Evolutionary conservation across 345 rosid species (phyloP).

Genomic region (Moricandia moricandioides): DNA sequence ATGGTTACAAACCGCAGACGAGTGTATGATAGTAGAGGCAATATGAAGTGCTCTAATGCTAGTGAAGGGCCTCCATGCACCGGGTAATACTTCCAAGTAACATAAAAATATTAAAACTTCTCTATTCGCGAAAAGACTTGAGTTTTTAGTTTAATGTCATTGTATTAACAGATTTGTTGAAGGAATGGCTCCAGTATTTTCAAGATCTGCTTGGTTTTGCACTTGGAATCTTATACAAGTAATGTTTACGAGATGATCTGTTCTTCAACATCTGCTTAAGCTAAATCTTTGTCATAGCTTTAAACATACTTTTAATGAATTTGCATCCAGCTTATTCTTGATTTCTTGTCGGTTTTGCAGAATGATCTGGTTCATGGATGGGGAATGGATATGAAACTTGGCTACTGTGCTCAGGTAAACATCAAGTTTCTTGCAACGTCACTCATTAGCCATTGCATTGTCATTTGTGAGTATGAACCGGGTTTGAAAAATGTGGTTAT

Average conservation of each 20-base stretch:
- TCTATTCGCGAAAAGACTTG: background rate
- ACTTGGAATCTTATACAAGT: slow-evolving; percentile 99
- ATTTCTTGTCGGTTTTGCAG: slow-evolving; percentile 38
- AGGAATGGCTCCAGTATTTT: slow-evolving; percentile 99
- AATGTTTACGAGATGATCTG: background rate
- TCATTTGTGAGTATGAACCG: background rate
- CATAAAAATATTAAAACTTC: background rate
- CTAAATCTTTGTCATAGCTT: background rate
- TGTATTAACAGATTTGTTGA: slow-evolving; percentile 89
- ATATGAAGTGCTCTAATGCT: slow-evolving; percentile 67
- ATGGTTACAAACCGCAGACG: slow-evolving; percentile 54
- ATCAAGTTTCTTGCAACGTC: background rate
- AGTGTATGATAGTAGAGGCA: slow-evolving; percentile 80
- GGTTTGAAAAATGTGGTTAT: background rate
- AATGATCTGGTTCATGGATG: slow-evolving; percentile 97
- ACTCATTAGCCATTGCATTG: background rate
- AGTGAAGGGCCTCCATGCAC: slow-evolving; percentile 99
- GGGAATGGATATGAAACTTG: slow-evolving; percentile 99
- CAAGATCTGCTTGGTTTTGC: slow-evolving; percentile 97
- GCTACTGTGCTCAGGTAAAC: slow-evolving; percentile 93
- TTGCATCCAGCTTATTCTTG: background rate
- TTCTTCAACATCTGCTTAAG: background rate
- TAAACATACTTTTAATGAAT: background rate
- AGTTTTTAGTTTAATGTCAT: background rate
- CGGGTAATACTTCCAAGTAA: slow-evolving; percentile 50